phyloP scores from a whole-genome alignment of 176 grass and related monocot genomes.

The Guadua angustifolia region DNA sequence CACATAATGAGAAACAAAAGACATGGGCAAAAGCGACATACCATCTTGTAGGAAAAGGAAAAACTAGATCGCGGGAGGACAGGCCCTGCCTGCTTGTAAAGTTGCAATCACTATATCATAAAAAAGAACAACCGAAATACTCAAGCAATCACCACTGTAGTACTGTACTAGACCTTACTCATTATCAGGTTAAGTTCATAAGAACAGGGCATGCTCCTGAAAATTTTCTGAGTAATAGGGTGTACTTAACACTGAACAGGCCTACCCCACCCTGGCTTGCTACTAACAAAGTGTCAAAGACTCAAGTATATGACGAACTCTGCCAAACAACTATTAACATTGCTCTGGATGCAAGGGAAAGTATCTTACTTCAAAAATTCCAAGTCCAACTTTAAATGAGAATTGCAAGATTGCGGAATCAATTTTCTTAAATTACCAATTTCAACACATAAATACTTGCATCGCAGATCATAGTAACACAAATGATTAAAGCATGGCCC shows the following conservation, averaged over 20 bases:
- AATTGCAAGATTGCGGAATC: not conserved
- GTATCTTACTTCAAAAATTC: not conserved
- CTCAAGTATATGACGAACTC: not conserved
- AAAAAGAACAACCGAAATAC: slow-evolving; percentile 20
- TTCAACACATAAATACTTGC: slow-evolving; percentile 7
- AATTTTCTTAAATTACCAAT: slow-evolving; percentile 24
- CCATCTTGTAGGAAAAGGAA: not conserved
- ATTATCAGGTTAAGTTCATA: slow-evolving; percentile 4
- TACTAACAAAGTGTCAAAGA: not conserved
- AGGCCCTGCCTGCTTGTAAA: not conserved
- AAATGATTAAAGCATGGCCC: not conserved
- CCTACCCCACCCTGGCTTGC: not conserved
- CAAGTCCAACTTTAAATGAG: not conserved
- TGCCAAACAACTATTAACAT: not conserved
- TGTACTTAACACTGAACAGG: not conserved
- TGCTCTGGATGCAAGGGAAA: not conserved
- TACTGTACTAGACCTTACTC: not conserved
- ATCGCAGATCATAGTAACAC: not conserved
- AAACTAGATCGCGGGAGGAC: not conserved
- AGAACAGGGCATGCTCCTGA: not conserved
- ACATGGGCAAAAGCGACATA: not conserved
- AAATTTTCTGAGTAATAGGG: not conserved
- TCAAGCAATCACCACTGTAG: not conserved
- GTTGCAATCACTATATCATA: not conserved
- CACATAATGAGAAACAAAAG: not conserved